Evolutionary conservation across 805 yeast species (phyloP).

Genomic region (Pichia kluyveri): DNA sequence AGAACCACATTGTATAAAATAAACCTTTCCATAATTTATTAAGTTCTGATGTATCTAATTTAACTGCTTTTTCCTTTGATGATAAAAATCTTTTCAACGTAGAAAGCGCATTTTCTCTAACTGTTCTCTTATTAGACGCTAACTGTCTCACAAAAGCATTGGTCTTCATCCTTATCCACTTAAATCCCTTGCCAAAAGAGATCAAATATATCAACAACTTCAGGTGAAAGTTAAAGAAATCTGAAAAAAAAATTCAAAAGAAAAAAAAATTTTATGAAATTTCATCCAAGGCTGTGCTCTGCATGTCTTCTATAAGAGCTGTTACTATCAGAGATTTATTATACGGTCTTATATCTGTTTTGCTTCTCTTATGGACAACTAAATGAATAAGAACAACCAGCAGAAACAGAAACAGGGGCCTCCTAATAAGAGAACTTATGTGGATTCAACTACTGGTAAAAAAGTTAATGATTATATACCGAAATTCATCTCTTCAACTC

Average conservation of each 20-base stretch:
- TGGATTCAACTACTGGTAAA: conserved; percentile 10
- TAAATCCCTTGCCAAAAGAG: too few species aligned
- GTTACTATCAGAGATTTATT: too few species aligned
- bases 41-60: conserved; percentile 43
- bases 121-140: conserved; percentile 73
- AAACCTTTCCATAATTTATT: conserved; percentile 95
- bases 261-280: too few species aligned
- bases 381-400: neutral
- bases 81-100: conserved; percentile 52
- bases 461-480: conserved; percentile 33
- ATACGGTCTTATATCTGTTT: too few species aligned
- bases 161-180: conserved; percentile 20
- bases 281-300: too few species aligned
- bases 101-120: conserved; percentile 65
- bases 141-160: conserved; percentile 65
- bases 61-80: conserved; percentile 32
- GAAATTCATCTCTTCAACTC: conserved; percentile 29
- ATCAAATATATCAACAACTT: too few species aligned
- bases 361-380: too few species aligned
- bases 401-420: neutral
- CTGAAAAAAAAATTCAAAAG: too few species aligned
- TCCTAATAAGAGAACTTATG: conserved; percentile 11
- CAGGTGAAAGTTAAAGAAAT: too few species aligned
- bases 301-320: too few species aligned
- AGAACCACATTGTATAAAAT: conserved; percentile 91